These are phyloP conservation scores for Berkeleyomyces rouxiae DNA, from an alignment of 2,329 filamentous ascomycete genomes.

Conservation along the genomic window DNA sequence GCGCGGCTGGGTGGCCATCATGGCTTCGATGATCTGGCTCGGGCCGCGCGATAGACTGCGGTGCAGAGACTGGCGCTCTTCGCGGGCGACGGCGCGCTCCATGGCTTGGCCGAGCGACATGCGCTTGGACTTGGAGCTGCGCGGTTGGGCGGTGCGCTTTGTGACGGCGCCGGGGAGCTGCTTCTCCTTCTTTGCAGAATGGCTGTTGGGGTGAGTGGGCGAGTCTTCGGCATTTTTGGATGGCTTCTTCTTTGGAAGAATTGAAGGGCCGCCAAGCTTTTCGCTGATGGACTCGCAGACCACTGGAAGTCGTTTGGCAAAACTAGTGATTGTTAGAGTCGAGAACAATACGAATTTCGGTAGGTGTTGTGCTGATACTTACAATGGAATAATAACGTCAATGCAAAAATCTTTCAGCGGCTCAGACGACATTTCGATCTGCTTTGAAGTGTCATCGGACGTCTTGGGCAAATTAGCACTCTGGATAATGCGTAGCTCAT, in stretches of 20 bases:
- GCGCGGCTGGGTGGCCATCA: conserved; percentile 51
- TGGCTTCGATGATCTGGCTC: conserved; percentile 41
- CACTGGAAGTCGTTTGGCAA: conserved; percentile 57
- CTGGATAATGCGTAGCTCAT: conserved; percentile 35
- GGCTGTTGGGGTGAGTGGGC: conserved; percentile 33
- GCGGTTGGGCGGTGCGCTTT: conserved; percentile 39
- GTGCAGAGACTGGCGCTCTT: conserved; percentile 17
- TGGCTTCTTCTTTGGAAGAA: conserved; percentile 21
- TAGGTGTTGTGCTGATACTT: conserved; percentile 20
- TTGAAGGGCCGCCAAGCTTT: conserved; percentile 57
- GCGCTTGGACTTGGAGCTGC: conserved; percentile 43
- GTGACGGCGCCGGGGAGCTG: conserved; percentile 35
- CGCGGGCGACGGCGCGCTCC: conserved; percentile 8
- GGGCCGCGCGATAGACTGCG: conserved; percentile 41
- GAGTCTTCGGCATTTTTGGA: background rate
- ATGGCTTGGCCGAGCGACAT: conserved; percentile 21
- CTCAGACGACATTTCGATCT: conserved; percentile 34
- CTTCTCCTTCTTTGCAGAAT: conserved; percentile 25
- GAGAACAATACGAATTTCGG: background rate
- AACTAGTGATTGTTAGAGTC: conserved; percentile 34
- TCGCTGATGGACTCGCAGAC: conserved; percentile 54
- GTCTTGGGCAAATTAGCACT: conserved; percentile 28
- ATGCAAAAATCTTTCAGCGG: conserved; percentile 60
- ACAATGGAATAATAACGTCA: conserved; percentile 69
- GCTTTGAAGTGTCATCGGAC: conserved; percentile 22